Percentiles rank a stretch among this genome's conserved stretches.
Conservation (phyloP, 2,329 filamentous ascomycete species). For the Microsporum audouinii region DNA sequence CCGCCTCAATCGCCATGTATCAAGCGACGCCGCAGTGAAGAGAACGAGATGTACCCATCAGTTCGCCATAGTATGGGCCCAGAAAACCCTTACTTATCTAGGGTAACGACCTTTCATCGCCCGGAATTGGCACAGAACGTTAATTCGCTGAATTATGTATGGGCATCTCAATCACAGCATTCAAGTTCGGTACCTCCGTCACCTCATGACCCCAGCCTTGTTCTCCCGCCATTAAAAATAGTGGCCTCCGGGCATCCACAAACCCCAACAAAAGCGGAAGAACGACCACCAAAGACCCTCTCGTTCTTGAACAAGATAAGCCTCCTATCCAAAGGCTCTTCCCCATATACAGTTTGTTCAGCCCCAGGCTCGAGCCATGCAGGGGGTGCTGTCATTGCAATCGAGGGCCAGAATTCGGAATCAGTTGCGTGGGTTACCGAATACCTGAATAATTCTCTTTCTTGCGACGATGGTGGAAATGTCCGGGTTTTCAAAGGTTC, state of each 20-base stretch:
- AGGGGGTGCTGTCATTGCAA: constrained; percentile 61
- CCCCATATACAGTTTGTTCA: constrained; percentile 41
- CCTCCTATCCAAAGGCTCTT: constrained; percentile 63
- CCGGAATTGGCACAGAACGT: constrained; percentile 22
- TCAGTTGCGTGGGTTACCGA: constrained; percentile 55
- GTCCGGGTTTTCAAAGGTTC: constrained; percentile 42
- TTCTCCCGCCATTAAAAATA: constrained; percentile 44
- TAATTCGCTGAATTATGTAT: constrained; percentile 26
- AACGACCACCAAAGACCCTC: constrained; percentile 60
- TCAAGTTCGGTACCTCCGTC: constrained; percentile 17
- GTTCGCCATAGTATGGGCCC: constrained; percentile 30
- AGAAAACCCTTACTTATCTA: constrained; percentile 30
- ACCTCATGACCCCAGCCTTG: constrained; percentile 39
- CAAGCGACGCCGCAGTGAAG: constrained; percentile 53
- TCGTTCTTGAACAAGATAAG: constrained; percentile 65
- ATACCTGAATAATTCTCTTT: constrained; percentile 47
- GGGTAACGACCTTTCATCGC: constrained; percentile 35
- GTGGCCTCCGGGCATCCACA: constrained; percentile 19
- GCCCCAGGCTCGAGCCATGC: constrained; percentile 17
- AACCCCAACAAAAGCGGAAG: constrained; percentile 45
- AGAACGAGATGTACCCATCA: constrained; percentile 31
- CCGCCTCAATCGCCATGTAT: constrained; percentile 42
- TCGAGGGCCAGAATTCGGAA: constrained; percentile 61
- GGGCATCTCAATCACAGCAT: constrained; percentile 46
- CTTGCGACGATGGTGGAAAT: constrained; percentile 41